A percentile compares a stretch with the other conserved stretches of the same genome.
Evolutionary conservation across 495 filamentous ascomycete species (phyloP).

Genomic region (Usnea hakonensis): DNA sequence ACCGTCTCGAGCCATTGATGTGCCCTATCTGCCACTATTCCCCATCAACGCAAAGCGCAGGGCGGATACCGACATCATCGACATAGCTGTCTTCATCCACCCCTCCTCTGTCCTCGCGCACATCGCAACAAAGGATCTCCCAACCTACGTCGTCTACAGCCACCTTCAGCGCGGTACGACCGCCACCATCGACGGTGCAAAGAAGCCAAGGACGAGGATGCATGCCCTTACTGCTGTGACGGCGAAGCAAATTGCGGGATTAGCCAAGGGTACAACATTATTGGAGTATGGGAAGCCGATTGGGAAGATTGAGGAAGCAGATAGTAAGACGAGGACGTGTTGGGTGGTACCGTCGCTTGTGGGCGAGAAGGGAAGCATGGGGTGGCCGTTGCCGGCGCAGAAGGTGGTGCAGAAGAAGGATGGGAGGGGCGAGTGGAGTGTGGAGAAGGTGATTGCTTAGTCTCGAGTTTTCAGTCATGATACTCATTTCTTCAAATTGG

Average conservation of each 20-base stretch:
- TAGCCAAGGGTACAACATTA: slow-evolving; percentile 81
- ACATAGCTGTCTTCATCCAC: slow-evolving; percentile 72
- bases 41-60: slow-evolving; percentile 44
- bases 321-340: slow-evolving; percentile 54
- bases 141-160: slow-evolving; percentile 79
- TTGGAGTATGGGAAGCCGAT: slow-evolving; percentile 84
- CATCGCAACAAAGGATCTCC: slow-evolving; percentile 61
- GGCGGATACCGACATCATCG: slow-evolving; percentile 28
- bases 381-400: slow-evolving; percentile 77
- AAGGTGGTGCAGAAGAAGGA: slow-evolving; percentile 77
- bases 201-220: slow-evolving; percentile 76
- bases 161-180: slow-evolving; percentile 67
- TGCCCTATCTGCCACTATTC: slow-evolving; percentile 84
- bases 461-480: not conserved
- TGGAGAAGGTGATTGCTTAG: slow-evolving; percentile 40
- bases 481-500: too few species aligned
- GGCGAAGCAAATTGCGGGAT: slow-evolving; percentile 62
- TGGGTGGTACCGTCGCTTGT: slow-evolving; percentile 73
- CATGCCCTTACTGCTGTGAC: slow-evolving; percentile 74
- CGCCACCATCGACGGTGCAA: slow-evolving; percentile 34
- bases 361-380: slow-evolving; percentile 57
- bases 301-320: slow-evolving; percentile 61
- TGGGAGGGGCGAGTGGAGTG: slow-evolving; percentile 65
- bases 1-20: slow-evolving; percentile 73
- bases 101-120: slow-evolving; percentile 72